phyloP scores from a whole-genome alignment of 148 eudicot genomes.

The Rhododendron henanense region DNA sequence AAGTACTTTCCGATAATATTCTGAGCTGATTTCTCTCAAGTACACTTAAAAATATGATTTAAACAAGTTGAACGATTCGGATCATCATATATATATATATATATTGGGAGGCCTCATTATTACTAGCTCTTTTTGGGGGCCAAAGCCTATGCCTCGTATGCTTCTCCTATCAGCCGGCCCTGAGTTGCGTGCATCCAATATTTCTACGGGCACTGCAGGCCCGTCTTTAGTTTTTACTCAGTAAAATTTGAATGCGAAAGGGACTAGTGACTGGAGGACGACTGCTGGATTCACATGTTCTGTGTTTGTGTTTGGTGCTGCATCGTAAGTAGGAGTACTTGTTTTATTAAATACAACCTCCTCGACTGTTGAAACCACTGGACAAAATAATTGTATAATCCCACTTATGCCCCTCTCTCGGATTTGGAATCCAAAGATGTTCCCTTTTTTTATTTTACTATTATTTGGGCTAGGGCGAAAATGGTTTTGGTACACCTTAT shows the following conservation, averaged over 20 bases:
- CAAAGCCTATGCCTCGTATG: no score
- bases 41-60: no score
- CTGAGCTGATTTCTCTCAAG: no score
- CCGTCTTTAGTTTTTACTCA: no score
- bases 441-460: not conserved
- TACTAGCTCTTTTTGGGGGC: no score
- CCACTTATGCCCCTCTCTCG: not conserved
- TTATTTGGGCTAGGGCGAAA: not conserved
- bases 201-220: no score
- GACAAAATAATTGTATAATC: not conserved
- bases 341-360: not conserved
- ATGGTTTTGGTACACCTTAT: not conserved
- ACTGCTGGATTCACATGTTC: not conserved
- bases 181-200: no score
- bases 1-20: no score
- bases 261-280: not conserved
- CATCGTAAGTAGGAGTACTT: not conserved
- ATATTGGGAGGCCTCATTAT: no score
- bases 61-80: no score
- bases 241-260: not conserved
- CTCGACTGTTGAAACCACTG: slow-evolving; percentile 1
- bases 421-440: not conserved
- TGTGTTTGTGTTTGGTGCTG: not conserved
- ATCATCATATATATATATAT: no score
- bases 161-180: no score